Base-by-base conservation (phyloP, 345 rosid species). In the Cardiospermum halicacabum region DNA sequence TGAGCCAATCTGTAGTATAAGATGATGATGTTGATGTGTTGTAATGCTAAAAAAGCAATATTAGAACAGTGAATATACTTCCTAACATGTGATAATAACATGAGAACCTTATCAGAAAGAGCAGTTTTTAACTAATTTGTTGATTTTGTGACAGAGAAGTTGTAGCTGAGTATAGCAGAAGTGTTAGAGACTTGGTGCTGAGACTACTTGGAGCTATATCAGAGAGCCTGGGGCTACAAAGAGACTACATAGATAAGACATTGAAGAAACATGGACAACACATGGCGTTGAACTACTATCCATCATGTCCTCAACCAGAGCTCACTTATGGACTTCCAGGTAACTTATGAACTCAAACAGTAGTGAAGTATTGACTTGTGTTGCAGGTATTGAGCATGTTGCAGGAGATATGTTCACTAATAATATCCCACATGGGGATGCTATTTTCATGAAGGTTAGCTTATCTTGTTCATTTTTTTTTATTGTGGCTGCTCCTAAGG, bases 251-350 rank as follows among this genome's bases (percentile, higher is more conserved):
- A 34, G 72, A 62, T 34, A 75, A 75, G 58, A 55, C 11, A 21
- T 42, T 85, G 13, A 68, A 84, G 21, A 57, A 64, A 47, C 88
- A 92, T 15, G 98, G 83, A n/a, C 98, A 92, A 47, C 92, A 85
- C 74, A 78, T 92, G 92, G 87, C 96, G 13, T 69, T 92, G 59
- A 92, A 92, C 77, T 92, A 84, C 74, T 92, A 92, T 49, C 96
- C 96, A 0, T 83, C 89, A 0, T 92, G 96, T 69, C 98, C 96
- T 0, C 77, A 85, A 60, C 98, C 92, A 0, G 88, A 89, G 60
- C 79, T 92, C 8, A 87, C 95, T 2, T 87, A 73, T 24, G 92
- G 96, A 22, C 58, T 89, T 58, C 97, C 96, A 0, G 82, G 85
- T 27, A n/a, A n/a, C n/a, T n/a, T n/a, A n/a, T n/a, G n/a, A n/a